These are phyloP conservation scores for Astrothelium macrocarpum DNA, from an alignment of 495 filamentous ascomycete genomes.

Conservation along the genomic window DNA sequence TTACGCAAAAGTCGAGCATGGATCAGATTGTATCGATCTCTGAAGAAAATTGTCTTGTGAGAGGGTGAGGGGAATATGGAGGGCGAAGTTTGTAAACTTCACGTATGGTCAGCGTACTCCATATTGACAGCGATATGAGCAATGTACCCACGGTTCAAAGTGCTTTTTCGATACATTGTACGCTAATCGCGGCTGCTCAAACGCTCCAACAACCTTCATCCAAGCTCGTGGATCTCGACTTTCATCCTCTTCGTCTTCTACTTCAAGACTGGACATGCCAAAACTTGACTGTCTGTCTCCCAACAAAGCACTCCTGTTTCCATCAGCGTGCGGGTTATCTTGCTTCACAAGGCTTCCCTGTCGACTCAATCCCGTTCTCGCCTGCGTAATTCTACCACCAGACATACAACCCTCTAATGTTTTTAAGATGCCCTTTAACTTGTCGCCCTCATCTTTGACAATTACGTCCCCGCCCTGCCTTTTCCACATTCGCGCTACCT, in stretches of 20 bases:
- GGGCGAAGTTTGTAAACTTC: slow-evolving; percentile 29
- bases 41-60: slow-evolving; percentile 75
- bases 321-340: slow-evolving; percentile 19
- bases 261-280: slow-evolving; percentile 49
- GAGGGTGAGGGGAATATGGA: slow-evolving; percentile 69
- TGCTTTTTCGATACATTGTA: slow-evolving; percentile 87
- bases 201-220: slow-evolving; percentile 69
- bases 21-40: slow-evolving; percentile 79
- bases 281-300: slow-evolving; percentile 56
- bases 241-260: slow-evolving; percentile 51
- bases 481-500: slow-evolving; percentile 85
- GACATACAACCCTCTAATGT: slow-evolving; percentile 73
- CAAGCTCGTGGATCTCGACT: slow-evolving; percentile 59
- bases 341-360: slow-evolving; percentile 44
- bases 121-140: slow-evolving; percentile 34
- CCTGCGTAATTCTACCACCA: slow-evolving; percentile 54
- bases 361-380: slow-evolving; percentile 37
- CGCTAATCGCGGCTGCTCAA: slow-evolving; percentile 72
- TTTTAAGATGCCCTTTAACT: slow-evolving; percentile 70
- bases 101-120: not conserved
- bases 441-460: slow-evolving; percentile 66
- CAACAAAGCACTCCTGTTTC: slow-evolving; percentile 34
- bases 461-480: slow-evolving; percentile 72
- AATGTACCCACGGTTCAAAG: slow-evolving; percentile 48
- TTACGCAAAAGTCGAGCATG: slow-evolving; percentile 87